These are phyloP conservation scores for Penicillium silybi DNA, from an alignment of 495 filamentous ascomycete genomes.

Conservation along the genomic window DNA sequence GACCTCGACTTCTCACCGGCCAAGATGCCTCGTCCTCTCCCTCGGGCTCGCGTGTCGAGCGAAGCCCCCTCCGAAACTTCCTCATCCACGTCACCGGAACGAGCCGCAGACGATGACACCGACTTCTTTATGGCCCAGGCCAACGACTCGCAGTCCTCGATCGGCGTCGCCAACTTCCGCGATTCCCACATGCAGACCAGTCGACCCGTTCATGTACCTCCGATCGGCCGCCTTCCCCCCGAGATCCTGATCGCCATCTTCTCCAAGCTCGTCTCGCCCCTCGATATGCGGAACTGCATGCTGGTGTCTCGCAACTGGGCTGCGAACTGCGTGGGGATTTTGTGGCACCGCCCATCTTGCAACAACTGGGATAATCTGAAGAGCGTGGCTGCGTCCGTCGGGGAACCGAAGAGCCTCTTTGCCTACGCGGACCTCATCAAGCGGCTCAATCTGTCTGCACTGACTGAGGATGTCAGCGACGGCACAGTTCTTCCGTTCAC, in stretches of 20 bases:
- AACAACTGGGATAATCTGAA: constrained; percentile 75
- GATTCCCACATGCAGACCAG: constrained; percentile 62
- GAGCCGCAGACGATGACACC: constrained; percentile 82
- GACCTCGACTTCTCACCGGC: constrained; percentile 1
- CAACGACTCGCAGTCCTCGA: constrained; percentile 88
- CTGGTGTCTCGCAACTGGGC: constrained; percentile 91
- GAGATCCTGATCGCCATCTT: constrained; percentile 95
- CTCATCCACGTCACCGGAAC: constrained; percentile 78
- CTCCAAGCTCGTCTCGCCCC: constrained; percentile 68
- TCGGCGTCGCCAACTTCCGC: constrained; percentile 71
- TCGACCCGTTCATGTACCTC: constrained; percentile 54
- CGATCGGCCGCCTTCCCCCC: constrained; percentile 80
- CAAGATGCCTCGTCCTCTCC: constrained; percentile 40
- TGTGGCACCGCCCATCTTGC: constrained; percentile 93
- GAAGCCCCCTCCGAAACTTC: constrained; percentile 58
- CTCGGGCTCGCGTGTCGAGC: constrained; percentile 40
- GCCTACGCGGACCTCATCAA: constrained; percentile 82
- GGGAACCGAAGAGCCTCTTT: constrained; percentile 68
- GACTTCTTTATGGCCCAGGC: constrained; percentile 81
- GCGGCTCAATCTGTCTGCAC: constrained; percentile 79
- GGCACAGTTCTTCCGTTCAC: constrained; percentile 79
- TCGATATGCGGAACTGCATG: constrained; percentile 83
- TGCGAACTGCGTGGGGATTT: constrained; percentile 81
- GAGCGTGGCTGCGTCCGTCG: constrained; percentile 72
- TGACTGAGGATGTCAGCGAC: constrained; percentile 77